phyloP scores from a whole-genome alignment of 345 rosid species.

The Citrus inodora region DNA sequence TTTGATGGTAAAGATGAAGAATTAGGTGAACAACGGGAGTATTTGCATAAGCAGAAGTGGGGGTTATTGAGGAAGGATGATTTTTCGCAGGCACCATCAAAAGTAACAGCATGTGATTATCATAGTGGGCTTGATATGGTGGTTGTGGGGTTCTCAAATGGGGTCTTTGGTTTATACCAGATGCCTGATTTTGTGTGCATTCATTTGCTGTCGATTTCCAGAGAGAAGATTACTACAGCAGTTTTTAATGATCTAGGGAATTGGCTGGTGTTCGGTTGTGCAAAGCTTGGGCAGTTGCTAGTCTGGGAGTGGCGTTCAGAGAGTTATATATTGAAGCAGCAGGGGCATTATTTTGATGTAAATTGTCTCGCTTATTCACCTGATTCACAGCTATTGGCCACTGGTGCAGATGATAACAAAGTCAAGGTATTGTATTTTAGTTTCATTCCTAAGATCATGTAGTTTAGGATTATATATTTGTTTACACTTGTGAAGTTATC shows the following conservation, averaged over 20 bases:
- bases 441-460: neutral
- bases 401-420: constrained; percentile 98
- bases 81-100: constrained; percentile 64
- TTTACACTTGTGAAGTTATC: neutral
- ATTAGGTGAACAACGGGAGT: constrained; percentile 29
- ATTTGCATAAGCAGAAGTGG: constrained; percentile 75
- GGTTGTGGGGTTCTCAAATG: constrained; percentile 89
- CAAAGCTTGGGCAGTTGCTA: constrained; percentile 87
- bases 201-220: constrained; percentile 76
- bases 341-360: constrained; percentile 97
- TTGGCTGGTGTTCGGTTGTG: constrained; percentile 95
- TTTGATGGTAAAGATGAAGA: constrained; percentile 43
- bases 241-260: constrained; percentile 83
- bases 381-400: constrained; percentile 90
- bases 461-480: neutral
- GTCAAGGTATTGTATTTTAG: constrained; percentile 56
- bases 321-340: constrained; percentile 93
- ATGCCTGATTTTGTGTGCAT: constrained; percentile 95
- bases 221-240: constrained; percentile 85
- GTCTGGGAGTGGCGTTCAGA: constrained; percentile 99
- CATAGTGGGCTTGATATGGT: constrained; percentile 79
- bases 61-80: constrained; percentile 74
- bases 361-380: constrained; percentile 88
- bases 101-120: constrained; percentile 75
- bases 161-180: constrained; percentile 87